Evolutionary conservation across 2,329 filamentous ascomycete genomes (phyloP).

Genomic region (Fusarium palustre): DNA sequence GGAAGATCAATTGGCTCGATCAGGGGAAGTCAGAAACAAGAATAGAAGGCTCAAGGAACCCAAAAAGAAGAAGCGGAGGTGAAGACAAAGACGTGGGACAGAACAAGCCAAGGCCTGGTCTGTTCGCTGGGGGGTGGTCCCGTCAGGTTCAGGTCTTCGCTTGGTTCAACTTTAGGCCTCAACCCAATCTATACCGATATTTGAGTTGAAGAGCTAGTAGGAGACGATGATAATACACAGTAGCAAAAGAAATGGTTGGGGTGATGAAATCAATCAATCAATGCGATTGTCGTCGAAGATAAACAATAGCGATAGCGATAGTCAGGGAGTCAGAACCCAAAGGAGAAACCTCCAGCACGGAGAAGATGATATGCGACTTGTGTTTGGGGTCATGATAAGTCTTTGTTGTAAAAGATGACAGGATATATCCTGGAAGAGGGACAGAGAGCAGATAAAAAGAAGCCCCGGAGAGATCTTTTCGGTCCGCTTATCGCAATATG

Average conservation of each 20-base stretch:
- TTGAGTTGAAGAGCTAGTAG: constrained; percentile 16
- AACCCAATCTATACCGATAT: constrained; percentile 26
- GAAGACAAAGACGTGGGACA: constrained; percentile 18
- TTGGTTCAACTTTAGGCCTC: constrained; percentile 32
- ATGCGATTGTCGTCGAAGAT: background rate
- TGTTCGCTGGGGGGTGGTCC: constrained; percentile 11
- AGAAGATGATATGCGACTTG: constrained; percentile 53
- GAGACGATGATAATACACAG: constrained; percentile 7
- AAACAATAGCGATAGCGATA: constrained; percentile 32
- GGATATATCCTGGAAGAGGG: constrained; percentile 28
- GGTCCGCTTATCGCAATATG: constrained; percentile 34
- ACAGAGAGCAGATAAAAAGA: constrained; percentile 33
- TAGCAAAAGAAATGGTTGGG: background rate
- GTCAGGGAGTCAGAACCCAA: constrained; percentile 56
- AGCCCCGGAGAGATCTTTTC: constrained; percentile 20
- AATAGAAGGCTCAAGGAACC: constrained; percentile 34
- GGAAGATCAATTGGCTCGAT: constrained; percentile 10
- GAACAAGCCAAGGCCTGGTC: constrained; percentile 10
- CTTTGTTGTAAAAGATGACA: constrained; percentile 33
- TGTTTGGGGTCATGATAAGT: constrained; percentile 57
- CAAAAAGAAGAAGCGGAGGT: constrained; percentile 34
- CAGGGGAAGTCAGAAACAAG: constrained; percentile 13
- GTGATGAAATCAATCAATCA: background rate
- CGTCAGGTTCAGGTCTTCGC: constrained; percentile 30
- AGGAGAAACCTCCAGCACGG: constrained; percentile 56